Evolutionary conservation across 768 basidiomycete genomes (phyloP), one percentile per base, ranked within the genome.

Genomic region (Rhodosporidiobolus sp.): DNA sequence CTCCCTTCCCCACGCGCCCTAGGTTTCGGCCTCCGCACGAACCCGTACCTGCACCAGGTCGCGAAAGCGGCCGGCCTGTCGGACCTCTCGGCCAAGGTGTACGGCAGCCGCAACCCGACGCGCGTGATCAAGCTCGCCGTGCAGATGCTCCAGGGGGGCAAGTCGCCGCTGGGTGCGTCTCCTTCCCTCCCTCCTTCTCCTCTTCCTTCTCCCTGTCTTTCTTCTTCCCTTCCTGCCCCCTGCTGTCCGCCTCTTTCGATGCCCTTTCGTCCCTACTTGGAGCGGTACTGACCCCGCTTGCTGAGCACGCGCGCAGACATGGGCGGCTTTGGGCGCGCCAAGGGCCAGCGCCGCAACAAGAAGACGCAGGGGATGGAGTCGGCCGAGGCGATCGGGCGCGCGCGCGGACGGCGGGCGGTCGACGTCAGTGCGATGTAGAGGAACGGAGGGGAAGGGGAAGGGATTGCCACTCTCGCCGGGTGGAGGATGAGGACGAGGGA

Each of bases 31-130:
- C 83, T 99, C 67, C 85, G 88, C 68, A 92, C 91, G 79, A 92
- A 94, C 78, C 94, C 92, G 2, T 86, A 88, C 78, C 82, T 99
- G 64, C 94, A 99, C 81, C 81, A 83, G 78, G 86, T 99, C 53
- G 85, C 94, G 78, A 90, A 91, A 76, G 93, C 94, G 0, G 94
- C 94, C 1, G 96, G 95, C 19, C 90, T 99, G 82, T 90, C 92
- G 80, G 95, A 99, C 82, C 85, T 91, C 54, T 93, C 91, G 76
- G 95, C 91, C 43, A 97, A 96, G 82, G 90, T 98, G 28, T 91
- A 91, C 87, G 94, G 95, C 24, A 94, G 91, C 78, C 84, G 90
- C 75, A 97, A 95, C 81, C 87, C 86, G 49, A 83, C 90, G 75
- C 87, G 90, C 80, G 91, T 95, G 53, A 87, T 94, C 83, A 95